Conservation (phyloP, 108 stramenopile genomes). For the Epithemia pelagica region DNA sequence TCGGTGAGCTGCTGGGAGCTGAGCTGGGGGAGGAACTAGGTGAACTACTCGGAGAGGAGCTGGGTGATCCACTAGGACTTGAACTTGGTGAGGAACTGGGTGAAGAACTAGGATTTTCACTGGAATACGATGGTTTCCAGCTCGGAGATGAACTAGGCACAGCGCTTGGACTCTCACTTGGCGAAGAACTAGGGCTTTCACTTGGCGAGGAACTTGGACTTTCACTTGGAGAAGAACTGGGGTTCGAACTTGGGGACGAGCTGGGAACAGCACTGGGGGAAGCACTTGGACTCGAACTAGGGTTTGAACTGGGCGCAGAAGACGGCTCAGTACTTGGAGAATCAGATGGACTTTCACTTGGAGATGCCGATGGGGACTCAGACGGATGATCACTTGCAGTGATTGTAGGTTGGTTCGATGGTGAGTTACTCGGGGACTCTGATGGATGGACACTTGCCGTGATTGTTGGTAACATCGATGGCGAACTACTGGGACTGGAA, state of each 20-base stretch:
- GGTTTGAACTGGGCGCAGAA: slow-evolving; percentile 1
- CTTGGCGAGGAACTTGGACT: slow-evolving; percentile 1
- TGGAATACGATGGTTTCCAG: too few relatives aligned
- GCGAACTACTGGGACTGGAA: neutral
- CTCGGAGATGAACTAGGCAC: too few relatives aligned
- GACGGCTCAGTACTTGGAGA: neutral
- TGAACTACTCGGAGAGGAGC: too few relatives aligned
- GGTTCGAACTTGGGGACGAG: neutral
- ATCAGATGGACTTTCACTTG: neutral
- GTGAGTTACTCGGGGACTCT: neutral
- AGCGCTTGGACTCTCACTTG: too few relatives aligned
- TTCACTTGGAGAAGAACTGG: slow-evolving; percentile 1
- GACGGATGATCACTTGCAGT: neutral
- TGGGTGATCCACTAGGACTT: too few relatives aligned
- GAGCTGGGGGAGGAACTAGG: too few relatives aligned
- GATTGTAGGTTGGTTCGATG: neutral
- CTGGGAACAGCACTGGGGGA: slow-evolving; percentile 1
- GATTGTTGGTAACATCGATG: neutral
- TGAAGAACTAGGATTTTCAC: too few relatives aligned
- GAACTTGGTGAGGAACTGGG: too few relatives aligned
- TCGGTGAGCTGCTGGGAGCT: too few relatives aligned
- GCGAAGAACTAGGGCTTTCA: neutral
- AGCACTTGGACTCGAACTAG: neutral
- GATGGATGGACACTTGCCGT: neutral
- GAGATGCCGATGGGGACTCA: neutral